These are phyloP conservation scores for Pseudogymnoascus sp. DNA, from an alignment of 2,329 filamentous ascomycete species.

Conservation along the genomic window DNA sequence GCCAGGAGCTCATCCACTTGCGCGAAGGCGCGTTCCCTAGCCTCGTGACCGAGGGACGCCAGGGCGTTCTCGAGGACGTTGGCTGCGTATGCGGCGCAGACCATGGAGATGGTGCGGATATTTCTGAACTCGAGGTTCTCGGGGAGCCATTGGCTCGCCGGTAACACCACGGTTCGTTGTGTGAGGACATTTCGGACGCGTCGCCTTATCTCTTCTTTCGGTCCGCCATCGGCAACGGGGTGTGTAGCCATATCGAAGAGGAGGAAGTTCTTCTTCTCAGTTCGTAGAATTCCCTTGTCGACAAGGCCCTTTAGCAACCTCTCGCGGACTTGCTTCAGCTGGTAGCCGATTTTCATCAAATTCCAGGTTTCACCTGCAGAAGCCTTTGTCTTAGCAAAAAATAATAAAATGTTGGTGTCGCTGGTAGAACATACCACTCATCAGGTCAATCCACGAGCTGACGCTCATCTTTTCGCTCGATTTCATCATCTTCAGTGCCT, in stretches of 20 bases:
- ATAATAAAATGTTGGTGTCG: constrained; percentile 12
- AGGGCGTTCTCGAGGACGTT: constrained; percentile 98
- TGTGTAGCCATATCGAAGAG: constrained; percentile 99
- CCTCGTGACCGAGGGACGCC: constrained; percentile 85
- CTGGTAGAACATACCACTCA: constrained; percentile 64
- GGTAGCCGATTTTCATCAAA: constrained; percentile 99
- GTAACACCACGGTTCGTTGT: constrained; percentile 86
- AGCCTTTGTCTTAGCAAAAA: background rate
- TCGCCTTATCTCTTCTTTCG: constrained; percentile 93
- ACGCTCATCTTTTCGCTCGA: constrained; percentile 99
- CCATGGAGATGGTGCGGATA: constrained; percentile 85
- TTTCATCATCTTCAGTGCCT: constrained; percentile 99
- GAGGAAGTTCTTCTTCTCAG: constrained; percentile 98
- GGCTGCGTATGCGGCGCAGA: constrained; percentile 94
- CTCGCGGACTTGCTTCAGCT: constrained; percentile 98
- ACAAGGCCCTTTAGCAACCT: constrained; percentile 94
- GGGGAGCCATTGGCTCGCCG: constrained; percentile 78
- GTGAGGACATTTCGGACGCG: constrained; percentile 89
- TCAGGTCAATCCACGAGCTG: constrained; percentile 95
- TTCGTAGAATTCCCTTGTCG: constrained; percentile 96
- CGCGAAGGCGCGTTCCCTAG: constrained; percentile 86
- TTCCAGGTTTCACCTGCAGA: constrained; percentile 95
- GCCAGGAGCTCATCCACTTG: constrained; percentile 94
- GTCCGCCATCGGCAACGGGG: constrained; percentile 88
- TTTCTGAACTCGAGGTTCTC: constrained; percentile 93